A percentile compares a stretch with the other conserved stretches of the same genome.
Conservation (phyloP, 2,329 filamentous ascomycete species). For the Trichoderma arundinaceum region DNA sequence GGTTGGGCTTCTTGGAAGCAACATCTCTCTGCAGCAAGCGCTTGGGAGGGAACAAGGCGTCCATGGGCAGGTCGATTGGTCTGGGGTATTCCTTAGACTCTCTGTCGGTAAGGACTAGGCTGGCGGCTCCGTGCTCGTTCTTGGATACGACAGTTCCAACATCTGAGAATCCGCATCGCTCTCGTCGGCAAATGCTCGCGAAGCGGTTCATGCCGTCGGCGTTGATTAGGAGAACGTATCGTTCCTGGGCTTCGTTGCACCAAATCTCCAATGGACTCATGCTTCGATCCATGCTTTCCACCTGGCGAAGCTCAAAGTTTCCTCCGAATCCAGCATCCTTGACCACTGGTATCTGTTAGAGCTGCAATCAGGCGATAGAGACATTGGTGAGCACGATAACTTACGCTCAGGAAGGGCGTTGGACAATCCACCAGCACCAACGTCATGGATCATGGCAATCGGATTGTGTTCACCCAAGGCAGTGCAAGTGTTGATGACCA, state of each 20-base stretch:
- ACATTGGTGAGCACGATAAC: background rate
- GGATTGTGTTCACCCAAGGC: constrained; percentile 84
- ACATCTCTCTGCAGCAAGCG: constrained; percentile 81
- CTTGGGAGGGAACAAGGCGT: constrained; percentile 84
- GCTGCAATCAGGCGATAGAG: background rate
- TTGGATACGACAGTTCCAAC: constrained; percentile 77
- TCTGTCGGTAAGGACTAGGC: constrained; percentile 79
- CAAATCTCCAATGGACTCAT: constrained; percentile 98
- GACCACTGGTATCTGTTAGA: constrained; percentile 58
- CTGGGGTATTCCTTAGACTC: constrained; percentile 75
- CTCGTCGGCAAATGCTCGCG: constrained; percentile 71
- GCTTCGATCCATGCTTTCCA: constrained; percentile 86
- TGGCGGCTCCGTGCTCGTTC: constrained; percentile 67
- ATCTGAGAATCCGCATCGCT: constrained; percentile 90
- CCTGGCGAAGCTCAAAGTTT: constrained; percentile 89
- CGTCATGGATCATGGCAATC: constrained; percentile 96
- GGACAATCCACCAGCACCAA: constrained; percentile 83
- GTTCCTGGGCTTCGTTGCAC: constrained; percentile 96
- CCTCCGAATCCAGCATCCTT: constrained; percentile 92
- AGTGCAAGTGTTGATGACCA: constrained; percentile 95
- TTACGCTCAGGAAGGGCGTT: constrained; percentile 77
- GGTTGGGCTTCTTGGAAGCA: constrained; percentile 67
- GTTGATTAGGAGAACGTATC: constrained; percentile 91
- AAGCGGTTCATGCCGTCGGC: constrained; percentile 80
- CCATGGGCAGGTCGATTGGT: constrained; percentile 89